These are phyloP conservation scores for Amphicarpaea edgeworthii DNA, from an alignment of 306 rosid genomes.

Conservation along the genomic window DNA sequence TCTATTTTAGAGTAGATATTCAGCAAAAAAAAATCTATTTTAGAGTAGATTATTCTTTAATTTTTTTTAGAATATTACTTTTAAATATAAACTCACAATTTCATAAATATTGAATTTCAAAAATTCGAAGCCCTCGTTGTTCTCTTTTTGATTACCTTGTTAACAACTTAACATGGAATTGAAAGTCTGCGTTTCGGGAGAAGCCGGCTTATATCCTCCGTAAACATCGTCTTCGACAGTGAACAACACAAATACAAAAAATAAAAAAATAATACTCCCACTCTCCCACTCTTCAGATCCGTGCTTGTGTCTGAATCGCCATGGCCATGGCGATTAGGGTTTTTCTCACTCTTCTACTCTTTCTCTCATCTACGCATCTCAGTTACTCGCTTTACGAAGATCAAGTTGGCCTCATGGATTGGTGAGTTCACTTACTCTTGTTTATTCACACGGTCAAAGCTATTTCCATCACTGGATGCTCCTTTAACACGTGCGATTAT, in stretches of 20 bases:
- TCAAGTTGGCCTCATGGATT: slow-evolving; percentile 97
- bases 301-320: slow-evolving; percentile 56
- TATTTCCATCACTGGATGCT: slow-evolving; percentile 1
- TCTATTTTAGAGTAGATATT: too few species aligned
- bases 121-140: background rate
- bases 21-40: too few species aligned
- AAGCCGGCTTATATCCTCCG: slow-evolving; percentile 35
- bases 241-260: background rate
- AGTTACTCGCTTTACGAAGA: slow-evolving; percentile 78
- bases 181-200: slow-evolving; percentile 25
- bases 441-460: slow-evolving; percentile 27
- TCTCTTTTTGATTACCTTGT: background rate
- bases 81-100: background rate
- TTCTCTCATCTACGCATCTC: slow-evolving; percentile 48
- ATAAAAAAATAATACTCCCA: too few species aligned
- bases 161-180: slow-evolving; percentile 17
- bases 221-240: slow-evolving; percentile 1
- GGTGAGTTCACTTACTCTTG: slow-evolving; percentile 62
- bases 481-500: background rate
- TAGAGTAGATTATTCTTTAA: background rate
- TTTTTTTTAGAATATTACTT: background rate
- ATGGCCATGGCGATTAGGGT: slow-evolving; percentile 78
- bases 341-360: slow-evolving; percentile 51
- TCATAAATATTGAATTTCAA: background rate
- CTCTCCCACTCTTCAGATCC: slow-evolving; percentile 58